These are phyloP conservation scores for Hirsutella thompsonii DNA, from an alignment of 2,329 filamentous ascomycete species.

Conservation along the genomic window DNA sequence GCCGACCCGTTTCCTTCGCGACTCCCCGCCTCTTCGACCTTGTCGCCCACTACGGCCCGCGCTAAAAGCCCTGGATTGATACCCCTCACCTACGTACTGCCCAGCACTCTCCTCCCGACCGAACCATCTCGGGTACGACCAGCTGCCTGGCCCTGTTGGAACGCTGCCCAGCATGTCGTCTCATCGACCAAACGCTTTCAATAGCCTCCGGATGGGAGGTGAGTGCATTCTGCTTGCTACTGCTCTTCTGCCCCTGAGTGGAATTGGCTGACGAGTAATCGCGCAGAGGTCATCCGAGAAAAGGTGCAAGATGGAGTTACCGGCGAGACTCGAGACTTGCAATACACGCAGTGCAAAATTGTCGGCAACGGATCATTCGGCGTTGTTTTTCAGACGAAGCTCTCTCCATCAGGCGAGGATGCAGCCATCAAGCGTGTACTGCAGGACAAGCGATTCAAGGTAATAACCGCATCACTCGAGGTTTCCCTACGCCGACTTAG, in stretches of 20 bases:
- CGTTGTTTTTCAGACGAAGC: slow-evolving; percentile 97
- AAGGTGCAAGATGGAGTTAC: slow-evolving; percentile 98
- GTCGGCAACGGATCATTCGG: slow-evolving; percentile 98
- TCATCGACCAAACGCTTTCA: slow-evolving; percentile 83
- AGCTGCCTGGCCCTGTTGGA: slow-evolving; percentile 13
- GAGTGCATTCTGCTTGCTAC: slow-evolving; percentile 27
- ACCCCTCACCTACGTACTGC: slow-evolving; percentile 14
- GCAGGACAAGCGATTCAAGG: slow-evolving; percentile 99
- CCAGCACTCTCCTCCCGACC: slow-evolving; percentile 9
- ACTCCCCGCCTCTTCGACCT: slow-evolving; percentile 8
- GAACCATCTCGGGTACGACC: slow-evolving; percentile 12
- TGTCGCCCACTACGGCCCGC: slow-evolving; percentile 24
- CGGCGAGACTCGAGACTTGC: slow-evolving; percentile 89
- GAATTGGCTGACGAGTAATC: slow-evolving; percentile 12
- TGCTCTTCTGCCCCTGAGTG: slow-evolving; percentile 3
- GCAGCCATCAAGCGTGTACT: slow-evolving; percentile 98
- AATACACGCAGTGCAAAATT: slow-evolving; percentile 99
- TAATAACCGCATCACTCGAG: slow-evolving; percentile 20
- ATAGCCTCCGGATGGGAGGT: slow-evolving; percentile 91
- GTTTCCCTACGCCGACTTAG: no score
- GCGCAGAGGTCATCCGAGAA: slow-evolving; percentile 85
- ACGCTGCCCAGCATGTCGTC: slow-evolving; percentile 55
- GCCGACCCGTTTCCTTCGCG: slow-evolving; percentile 1
- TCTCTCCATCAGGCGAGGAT: slow-evolving; percentile 95
- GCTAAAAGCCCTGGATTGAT: slow-evolving; percentile 13